Base-by-base conservation (phyloP, 2,329 filamentous ascomycete genomes). In the Colletotrichum camelliae region DNA sequence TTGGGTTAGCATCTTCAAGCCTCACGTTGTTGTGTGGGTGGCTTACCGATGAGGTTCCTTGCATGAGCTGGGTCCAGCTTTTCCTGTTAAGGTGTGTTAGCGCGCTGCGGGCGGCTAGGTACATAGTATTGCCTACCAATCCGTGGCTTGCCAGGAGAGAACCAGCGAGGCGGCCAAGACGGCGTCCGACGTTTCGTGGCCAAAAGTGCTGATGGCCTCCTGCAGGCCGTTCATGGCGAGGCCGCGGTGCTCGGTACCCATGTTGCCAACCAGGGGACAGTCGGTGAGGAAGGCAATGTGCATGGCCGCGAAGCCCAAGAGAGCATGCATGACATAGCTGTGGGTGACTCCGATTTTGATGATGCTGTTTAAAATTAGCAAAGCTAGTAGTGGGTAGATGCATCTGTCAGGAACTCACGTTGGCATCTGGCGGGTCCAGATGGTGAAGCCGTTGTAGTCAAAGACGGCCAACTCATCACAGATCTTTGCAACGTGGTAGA, bases 71-170 rank as follows among this genome's bases (percentile, higher is more conserved):
- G 77, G 94, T 95, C 96, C 96, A 98, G 85, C 93, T 94, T 84
- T 94, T 93, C 94, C 96, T 98, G 83, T 79, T 4, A 77, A 80
- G 55, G 75, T 48, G 33, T 74, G 78, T 88, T 81, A 88, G 86
- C 81, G 79, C 52, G 74, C 80, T 77, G 71, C 75, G 64, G 61
- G 29, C 80, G 81, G 81, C 60, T 79, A 77, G 79, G 72, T 79
- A 80, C 80, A 82, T 79, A 55, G 39, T 81, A 87, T 83, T 83
- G 81, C 93, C 89, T 90, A 97, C 96, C 96, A 98, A 87, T 98
- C 96, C 76, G 94, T 97, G 72, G 95, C 95, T 87, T 98, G 96
- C 96, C 97, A 98, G 48, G 96, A 97, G 66, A 99, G 90, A 64
- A 98, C 91, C 60, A 98, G 92, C 31, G 96, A 98, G 37, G 96